phyloP scores from a whole-genome alignment of 2,329 filamentous ascomycete genomes.

The Talaromyces marneffei region DNA sequence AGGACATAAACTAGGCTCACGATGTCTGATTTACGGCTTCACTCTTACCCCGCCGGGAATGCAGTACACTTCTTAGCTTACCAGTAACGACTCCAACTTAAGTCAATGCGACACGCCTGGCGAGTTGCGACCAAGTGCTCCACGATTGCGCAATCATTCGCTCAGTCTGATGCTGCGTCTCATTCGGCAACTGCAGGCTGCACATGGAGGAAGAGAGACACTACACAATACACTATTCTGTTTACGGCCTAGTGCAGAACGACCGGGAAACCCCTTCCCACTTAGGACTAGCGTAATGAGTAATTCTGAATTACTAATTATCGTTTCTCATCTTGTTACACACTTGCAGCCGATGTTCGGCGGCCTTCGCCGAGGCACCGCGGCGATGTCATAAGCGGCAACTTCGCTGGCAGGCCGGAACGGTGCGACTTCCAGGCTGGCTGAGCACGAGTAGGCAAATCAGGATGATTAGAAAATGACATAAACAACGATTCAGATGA shows the following conservation, averaged over 20 bases:
- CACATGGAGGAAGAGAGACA: too few relatives aligned
- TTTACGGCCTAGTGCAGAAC: neutral
- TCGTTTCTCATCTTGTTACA: neutral
- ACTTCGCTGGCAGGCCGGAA: too few relatives aligned
- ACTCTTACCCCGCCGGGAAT: neutral
- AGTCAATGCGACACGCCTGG: too few relatives aligned
- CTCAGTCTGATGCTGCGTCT: neutral
- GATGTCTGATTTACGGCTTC: neutral
- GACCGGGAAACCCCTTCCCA: neutral
- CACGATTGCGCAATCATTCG: neutral
- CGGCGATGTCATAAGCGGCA: slow-evolving; percentile 1
- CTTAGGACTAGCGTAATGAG: neutral
- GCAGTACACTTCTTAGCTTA: too few relatives aligned
- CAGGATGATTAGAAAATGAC: neutral
- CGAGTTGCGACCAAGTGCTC: neutral
- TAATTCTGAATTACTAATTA: neutral
- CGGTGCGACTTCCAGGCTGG: neutral
- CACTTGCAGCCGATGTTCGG: neutral
- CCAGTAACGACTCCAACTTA: too few relatives aligned
- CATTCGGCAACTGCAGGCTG: neutral
- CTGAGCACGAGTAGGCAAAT: neutral
- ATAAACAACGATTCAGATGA: too few relatives aligned
- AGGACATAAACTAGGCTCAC: neutral
- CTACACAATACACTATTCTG: neutral
- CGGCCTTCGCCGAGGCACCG: neutral